These are phyloP conservation scores for Dendrobium officinale DNA, from an alignment of 106 monocot species.

Conservation along the genomic window DNA sequence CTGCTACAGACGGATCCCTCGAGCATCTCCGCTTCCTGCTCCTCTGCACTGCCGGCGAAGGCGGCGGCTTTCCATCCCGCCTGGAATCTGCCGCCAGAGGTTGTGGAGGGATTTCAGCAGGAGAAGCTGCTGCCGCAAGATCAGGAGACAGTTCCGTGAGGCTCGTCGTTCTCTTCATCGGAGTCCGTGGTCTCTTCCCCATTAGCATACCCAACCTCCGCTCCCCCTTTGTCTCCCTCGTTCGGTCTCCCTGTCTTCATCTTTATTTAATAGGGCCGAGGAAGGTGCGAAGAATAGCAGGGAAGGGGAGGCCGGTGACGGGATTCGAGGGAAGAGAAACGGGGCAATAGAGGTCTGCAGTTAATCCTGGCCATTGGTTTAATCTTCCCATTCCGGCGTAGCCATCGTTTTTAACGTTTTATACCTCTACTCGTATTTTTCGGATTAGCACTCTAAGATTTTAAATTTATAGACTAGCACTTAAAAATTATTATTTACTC, in stretches of 20 bases:
- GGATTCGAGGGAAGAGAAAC: too few species aligned
- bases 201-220: background rate
- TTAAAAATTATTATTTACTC: too few species aligned
- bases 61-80: background rate
- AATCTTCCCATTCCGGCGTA: too few species aligned
- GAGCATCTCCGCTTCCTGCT: conserved; percentile 10
- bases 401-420: too few species aligned
- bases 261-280: background rate
- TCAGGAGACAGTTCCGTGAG: conserved; percentile 20
- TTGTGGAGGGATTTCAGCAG: background rate
- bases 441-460: too few species aligned
- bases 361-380: too few species aligned
- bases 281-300: too few species aligned
- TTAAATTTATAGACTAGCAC: too few species aligned
- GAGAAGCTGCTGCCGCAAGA: background rate
- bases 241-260: background rate
- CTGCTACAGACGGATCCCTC: conserved; percentile 11
- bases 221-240: background rate
- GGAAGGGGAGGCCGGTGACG: too few species aligned
- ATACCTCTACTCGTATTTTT: too few species aligned
- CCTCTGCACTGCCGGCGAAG: background rate
- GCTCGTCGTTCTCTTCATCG: conserved; percentile 57
- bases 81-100: background rate
- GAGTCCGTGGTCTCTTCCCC: background rate
- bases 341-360: too few species aligned